Conservation (phyloP, 306 rosid genomes). For the Clitoria ternatea region DNA sequence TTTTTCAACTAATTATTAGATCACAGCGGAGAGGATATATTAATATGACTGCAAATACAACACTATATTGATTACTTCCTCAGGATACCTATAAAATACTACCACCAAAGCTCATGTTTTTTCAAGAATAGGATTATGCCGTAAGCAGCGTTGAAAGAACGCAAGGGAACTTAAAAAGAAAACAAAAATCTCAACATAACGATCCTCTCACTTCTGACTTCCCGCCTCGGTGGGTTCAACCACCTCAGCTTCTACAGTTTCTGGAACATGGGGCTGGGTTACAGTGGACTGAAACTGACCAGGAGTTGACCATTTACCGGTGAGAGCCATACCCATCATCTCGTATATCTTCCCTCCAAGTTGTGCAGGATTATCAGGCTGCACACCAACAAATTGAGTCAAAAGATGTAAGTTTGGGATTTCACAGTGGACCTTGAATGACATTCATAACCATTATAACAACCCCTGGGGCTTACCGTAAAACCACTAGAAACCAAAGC, state of each 20-base stretch:
- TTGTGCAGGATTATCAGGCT: constrained; percentile 98
- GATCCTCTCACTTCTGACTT: constrained; percentile 52
- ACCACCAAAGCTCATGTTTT: neutral
- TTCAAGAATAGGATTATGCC: neutral
- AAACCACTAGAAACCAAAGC: constrained; percentile 96
- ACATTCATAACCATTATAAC: neutral
- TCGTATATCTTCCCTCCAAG: constrained; percentile 93
- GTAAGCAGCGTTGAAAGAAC: neutral
- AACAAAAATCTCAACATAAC: neutral
- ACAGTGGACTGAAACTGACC: constrained; percentile 34
- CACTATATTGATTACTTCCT: neutral
- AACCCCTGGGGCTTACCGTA: constrained; percentile 48
- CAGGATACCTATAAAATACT: neutral
- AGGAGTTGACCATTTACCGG: constrained; percentile 62
- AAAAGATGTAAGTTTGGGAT: neutral
- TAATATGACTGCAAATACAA: neutral
- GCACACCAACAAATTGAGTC: constrained; percentile 33
- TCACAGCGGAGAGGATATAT: neutral
- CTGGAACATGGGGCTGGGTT: constrained; percentile 22
- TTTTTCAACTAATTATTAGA: neutral
- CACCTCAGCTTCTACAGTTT: constrained; percentile 54
- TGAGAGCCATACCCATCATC: constrained; percentile 87
- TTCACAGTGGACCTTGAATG: neutral
- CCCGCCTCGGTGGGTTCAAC: constrained; percentile 64
- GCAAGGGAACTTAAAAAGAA: neutral